Conservation (phyloP, 73 alveolate genomes). For the Tetrahymena elliotti region DNA sequence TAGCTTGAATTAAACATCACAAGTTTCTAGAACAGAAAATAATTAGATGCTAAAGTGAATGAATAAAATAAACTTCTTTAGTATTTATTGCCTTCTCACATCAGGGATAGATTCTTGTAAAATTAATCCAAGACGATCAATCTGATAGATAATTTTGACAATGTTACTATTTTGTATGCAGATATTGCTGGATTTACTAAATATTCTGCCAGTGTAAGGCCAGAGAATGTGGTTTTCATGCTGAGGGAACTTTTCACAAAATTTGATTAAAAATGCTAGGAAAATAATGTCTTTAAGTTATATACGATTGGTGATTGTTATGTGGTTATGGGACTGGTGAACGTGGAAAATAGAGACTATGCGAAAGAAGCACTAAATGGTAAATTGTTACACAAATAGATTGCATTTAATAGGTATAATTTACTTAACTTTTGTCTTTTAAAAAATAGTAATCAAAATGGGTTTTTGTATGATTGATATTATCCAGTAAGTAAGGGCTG, state of each 20-base stretch:
- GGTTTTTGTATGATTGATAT: constrained; percentile 92
- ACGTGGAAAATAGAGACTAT: constrained; percentile 30
- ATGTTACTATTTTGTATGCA: constrained; percentile 35
- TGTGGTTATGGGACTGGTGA: constrained; percentile 41
- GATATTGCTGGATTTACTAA: constrained; percentile 42
- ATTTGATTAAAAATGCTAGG: constrained; percentile 22
- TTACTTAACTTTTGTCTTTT: not conserved
- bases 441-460: constrained; percentile 66
- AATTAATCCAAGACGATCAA: not conserved
- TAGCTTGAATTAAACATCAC: not conserved
- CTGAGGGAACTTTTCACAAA: constrained; percentile 24
- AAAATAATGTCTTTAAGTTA: constrained; percentile 13
- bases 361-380: constrained; percentile 37
- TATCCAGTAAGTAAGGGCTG: constrained; percentile 77
- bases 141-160: constrained; percentile 15
- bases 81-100: not conserved
- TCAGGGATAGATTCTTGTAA: not conserved
- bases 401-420: not conserved
- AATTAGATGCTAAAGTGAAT: not conserved
- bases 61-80: not conserved
- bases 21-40: not conserved
- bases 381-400: not conserved
- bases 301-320: constrained; percentile 43
- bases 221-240: constrained; percentile 38
- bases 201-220: constrained; percentile 24